Evolutionary conservation across 768 basidiomycete species (phyloP).

Genomic region (Boletus rex-veris): DNA sequence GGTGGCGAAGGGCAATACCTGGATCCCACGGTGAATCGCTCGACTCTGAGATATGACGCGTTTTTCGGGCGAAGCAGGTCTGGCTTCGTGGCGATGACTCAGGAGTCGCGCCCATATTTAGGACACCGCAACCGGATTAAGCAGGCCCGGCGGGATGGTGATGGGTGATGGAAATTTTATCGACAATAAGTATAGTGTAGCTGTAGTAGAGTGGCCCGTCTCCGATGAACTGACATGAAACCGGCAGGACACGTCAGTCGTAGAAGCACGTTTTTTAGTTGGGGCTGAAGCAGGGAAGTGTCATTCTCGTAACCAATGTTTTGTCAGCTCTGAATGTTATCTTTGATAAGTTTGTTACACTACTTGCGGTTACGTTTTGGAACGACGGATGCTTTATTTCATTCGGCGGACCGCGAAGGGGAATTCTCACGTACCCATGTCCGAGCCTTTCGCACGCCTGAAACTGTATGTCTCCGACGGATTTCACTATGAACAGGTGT

Average conservation of each 20-base stretch:
- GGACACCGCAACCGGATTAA: background rate
- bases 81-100: background rate
- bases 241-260: background rate
- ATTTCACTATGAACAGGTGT: too few relatives aligned
- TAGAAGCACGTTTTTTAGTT: background rate
- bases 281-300: constrained; percentile 2
- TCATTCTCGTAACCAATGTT: constrained; percentile 3
- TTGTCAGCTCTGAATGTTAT: constrained; percentile 18
- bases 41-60: background rate
- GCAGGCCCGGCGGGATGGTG: background rate
- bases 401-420: background rate
- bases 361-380: background rate
- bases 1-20: background rate
- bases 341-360: background rate
- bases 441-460: background rate
- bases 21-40: background rate
- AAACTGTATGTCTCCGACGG: background rate
- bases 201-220: background rate
- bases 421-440: background rate
- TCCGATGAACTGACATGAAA: background rate
- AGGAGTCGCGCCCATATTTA: background rate
- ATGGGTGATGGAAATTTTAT: background rate
- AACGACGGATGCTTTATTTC: background rate
- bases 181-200: background rate
- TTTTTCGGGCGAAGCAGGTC: background rate